Percentiles rank a stretch among this genome's conserved stretches.
These are phyloP conservation scores for Aspergillus clavatus DNA, from an alignment of 2,329 filamentous ascomycete genomes.

Conservation along the genomic window DNA sequence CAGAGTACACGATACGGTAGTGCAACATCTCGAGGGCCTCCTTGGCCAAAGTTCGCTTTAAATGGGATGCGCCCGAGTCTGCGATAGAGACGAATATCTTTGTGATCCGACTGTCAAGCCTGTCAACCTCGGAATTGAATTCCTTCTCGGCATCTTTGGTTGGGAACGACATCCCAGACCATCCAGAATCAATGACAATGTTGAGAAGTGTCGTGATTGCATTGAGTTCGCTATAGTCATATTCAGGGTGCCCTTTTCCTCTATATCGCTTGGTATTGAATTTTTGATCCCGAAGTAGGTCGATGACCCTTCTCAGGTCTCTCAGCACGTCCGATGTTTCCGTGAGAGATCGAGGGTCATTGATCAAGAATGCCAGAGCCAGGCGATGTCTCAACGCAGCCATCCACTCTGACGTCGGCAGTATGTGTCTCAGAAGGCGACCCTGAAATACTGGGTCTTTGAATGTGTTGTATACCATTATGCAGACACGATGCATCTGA, in stretches of 20 bases:
- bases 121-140: conserved; percentile 71
- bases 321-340: conserved; percentile 25
- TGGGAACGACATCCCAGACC: conserved; percentile 27
- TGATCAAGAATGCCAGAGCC: conserved; percentile 33
- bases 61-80: conserved; percentile 67
- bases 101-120: conserved; percentile 57
- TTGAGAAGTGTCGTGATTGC: conserved; percentile 66
- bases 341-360: conserved; percentile 24
- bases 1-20: conserved; percentile 65
- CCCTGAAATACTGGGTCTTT: conserved; percentile 36
- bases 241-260: conserved; percentile 18
- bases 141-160: conserved; percentile 37
- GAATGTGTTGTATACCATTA: conserved; percentile 30
- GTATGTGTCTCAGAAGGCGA: conserved; percentile 38
- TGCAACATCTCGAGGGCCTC: conserved; percentile 68
- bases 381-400: conserved; percentile 40
- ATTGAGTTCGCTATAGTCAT: conserved; percentile 63
- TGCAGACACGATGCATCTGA: conserved; percentile 29
- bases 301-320: conserved; percentile 27
- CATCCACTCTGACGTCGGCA: conserved; percentile 33
- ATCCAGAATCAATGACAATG: conserved; percentile 66
- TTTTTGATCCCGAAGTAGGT: conserved; percentile 25
- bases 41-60: conserved; percentile 72
- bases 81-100: conserved; percentile 58
- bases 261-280: conserved; percentile 30